phyloP scores from a whole-genome alignment of 768 basidiomycete genomes.

The Termitomyces bulborhizus region DNA sequence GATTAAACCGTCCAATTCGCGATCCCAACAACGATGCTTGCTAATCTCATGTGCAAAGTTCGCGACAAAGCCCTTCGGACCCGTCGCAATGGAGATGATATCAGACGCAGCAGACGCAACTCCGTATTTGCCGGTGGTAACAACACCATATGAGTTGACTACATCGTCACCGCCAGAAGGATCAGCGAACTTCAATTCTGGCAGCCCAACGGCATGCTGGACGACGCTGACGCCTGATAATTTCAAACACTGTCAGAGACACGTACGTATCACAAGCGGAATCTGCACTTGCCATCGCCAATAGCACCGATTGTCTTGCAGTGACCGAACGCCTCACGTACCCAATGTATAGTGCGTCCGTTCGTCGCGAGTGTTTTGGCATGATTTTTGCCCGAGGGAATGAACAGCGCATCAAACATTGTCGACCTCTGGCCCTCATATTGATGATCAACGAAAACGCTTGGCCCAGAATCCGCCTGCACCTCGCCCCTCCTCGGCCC shows the following conservation, averaged over 20 bases:
- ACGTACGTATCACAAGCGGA: neutral
- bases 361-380: constrained; percentile 48
- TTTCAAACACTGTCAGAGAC: neutral
- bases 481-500: constrained; percentile 61
- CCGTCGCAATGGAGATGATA: constrained; percentile 33
- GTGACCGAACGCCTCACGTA: constrained; percentile 82
- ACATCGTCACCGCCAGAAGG: constrained; percentile 33
- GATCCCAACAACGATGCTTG: constrained; percentile 58
- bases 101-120: constrained; percentile 33
- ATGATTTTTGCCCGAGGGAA: constrained; percentile 65
- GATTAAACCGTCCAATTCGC: constrained; percentile 54
- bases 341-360: constrained; percentile 76
- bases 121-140: constrained; percentile 52
- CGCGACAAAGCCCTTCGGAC: constrained; percentile 46
- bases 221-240: constrained; percentile 44
- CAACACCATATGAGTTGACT: constrained; percentile 53
- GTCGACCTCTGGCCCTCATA: constrained; percentile 79
- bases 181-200: constrained; percentile 36
- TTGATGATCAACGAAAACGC: constrained; percentile 57
- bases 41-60: constrained; percentile 60
- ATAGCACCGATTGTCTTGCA: constrained; percentile 77
- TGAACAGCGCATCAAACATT: constrained; percentile 75
- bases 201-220: constrained; percentile 37
- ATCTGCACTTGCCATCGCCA: constrained; percentile 46
- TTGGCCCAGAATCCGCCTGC: constrained; percentile 22